A percentile compares a stretch with the other conserved stretches of the same genome.
These are phyloP conservation scores for Solanum pinnatisectum DNA, from an alignment of 257 asterid species.

Conservation along the genomic window DNA sequence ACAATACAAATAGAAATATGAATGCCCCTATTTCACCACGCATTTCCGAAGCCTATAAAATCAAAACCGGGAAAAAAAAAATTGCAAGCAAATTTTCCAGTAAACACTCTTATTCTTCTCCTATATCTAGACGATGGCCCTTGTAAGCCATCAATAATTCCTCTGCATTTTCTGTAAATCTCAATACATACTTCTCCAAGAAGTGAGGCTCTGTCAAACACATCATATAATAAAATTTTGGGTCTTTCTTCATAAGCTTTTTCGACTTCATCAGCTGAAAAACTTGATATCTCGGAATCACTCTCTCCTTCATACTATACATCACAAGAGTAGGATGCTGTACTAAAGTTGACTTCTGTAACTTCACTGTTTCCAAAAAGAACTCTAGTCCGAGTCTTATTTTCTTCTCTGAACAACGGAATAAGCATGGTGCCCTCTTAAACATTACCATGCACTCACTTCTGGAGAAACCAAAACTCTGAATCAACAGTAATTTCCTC, in stretches of 20 bases:
- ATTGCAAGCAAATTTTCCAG: neutral
- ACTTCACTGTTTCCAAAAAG: conserved; percentile 6
- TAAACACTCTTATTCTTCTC: neutral
- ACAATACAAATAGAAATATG: neutral
- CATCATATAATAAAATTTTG: neutral
- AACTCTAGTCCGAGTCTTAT: conserved; percentile 9
- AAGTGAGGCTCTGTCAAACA: conserved; percentile 2
- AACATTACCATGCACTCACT: conserved; percentile 19
- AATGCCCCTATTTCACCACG: neutral
- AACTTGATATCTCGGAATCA: conserved; percentile 18
- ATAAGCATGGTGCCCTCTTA: conserved; percentile 4
- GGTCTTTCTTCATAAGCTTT: conserved; percentile 11
- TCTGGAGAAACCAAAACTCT: conserved; percentile 7
- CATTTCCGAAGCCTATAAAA: neutral
- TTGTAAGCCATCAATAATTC: conserved; percentile 5
- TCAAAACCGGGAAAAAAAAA: neutral
- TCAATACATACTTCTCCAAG: conserved; percentile 10
- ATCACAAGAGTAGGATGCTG: neutral
- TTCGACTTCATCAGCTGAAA: conserved; percentile 2
- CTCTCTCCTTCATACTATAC: conserved; percentile 15
- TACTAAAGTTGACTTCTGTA: conserved; percentile 1
- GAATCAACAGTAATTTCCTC: conserved; percentile 4
- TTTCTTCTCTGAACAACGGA: conserved; percentile 9
- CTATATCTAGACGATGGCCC: neutral
- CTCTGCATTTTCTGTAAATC: conserved; percentile 8